Conservation (phyloP, 805 yeast genomes). For the Wickerhamomyces bisporus region DNA sequence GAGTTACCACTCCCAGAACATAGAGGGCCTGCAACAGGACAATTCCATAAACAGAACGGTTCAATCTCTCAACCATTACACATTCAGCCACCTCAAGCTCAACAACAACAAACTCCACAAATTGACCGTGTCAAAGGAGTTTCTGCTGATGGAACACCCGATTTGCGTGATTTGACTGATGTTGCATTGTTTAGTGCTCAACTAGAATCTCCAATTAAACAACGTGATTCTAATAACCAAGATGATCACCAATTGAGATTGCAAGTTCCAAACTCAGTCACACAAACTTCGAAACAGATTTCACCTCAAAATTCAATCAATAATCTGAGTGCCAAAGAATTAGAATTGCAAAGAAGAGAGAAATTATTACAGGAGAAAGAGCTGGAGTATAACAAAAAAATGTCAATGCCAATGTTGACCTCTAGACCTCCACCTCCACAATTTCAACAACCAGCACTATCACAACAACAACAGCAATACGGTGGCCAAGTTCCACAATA, state of each 20-base stretch:
- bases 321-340: conserved; percentile 18
- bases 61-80: too few relatives aligned
- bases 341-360: conserved; percentile 23
- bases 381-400: conserved; percentile 22
- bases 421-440: conserved; percentile 4
- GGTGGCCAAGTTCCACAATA: conserved; percentile 2
- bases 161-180: conserved; percentile 23
- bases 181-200: conserved; percentile 18
- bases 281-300: neutral
- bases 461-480: conserved; percentile 1
- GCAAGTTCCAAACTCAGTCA: too few relatives aligned
- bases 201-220: conserved; percentile 15
- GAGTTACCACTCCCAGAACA: too few relatives aligned
- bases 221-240: too few relatives aligned
- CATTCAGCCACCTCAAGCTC: conserved; percentile 1
- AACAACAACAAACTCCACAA: neutral
- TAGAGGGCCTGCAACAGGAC: too few relatives aligned
- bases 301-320: conserved; percentile 18
- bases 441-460: conserved; percentile 1
- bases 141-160: conserved; percentile 23
- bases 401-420: conserved; percentile 5
- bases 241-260: too few relatives aligned
- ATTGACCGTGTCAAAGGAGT: conserved; percentile 2
- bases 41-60: too few relatives aligned
- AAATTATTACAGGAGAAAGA: conserved; percentile 19